Conservation (phyloP, 2,329 filamentous ascomycete species). For the Botrytis medusae region DNA sequence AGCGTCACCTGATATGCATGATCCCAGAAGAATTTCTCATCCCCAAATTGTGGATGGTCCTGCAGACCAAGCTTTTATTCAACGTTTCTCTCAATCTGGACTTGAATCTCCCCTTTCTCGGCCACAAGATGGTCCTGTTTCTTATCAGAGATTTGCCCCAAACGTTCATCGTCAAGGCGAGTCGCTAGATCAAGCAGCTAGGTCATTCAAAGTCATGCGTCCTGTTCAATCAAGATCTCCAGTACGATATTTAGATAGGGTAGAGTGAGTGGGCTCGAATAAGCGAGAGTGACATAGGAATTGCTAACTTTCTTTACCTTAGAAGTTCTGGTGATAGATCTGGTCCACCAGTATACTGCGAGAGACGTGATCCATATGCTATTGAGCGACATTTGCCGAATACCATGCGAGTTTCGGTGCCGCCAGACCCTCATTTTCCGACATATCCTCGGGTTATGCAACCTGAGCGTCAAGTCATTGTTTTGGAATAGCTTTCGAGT, state of each 20-base stretch:
- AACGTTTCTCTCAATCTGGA: slow-evolving; percentile 38
- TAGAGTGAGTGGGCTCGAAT: slow-evolving; percentile 32
- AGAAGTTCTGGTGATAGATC: slow-evolving; percentile 26
- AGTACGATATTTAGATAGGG: slow-evolving; percentile 31
- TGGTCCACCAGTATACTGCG: slow-evolving; percentile 24
- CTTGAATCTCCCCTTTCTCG: slow-evolving; percentile 29
- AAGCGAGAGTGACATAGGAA: not conserved
- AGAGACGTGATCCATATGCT: slow-evolving; percentile 18
- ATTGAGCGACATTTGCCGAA: slow-evolving; percentile 2
- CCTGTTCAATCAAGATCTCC: slow-evolving; percentile 33
- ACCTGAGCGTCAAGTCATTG: slow-evolving; percentile 30
- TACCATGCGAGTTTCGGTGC: slow-evolving; percentile 19
- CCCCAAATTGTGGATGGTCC: slow-evolving; percentile 29
- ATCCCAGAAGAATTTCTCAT: slow-evolving; percentile 31
- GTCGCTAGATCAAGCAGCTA: slow-evolving; percentile 25
- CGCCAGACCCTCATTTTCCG: slow-evolving; percentile 15
- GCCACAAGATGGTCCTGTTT: slow-evolving; percentile 30
- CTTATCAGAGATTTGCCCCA: slow-evolving; percentile 30
- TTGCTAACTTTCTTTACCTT: slow-evolving; percentile 27
- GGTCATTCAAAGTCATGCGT: slow-evolving; percentile 27
- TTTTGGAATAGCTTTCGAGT: slow-evolving; percentile 30
- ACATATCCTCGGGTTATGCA: slow-evolving; percentile 23
- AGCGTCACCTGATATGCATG: slow-evolving; percentile 29
- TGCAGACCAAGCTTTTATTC: slow-evolving; percentile 34
- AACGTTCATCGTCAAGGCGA: slow-evolving; percentile 25